Evolutionary conservation across 2,329 filamentous ascomycete species (phyloP).

Genomic region (Clonostachys chloroleuca): DNA sequence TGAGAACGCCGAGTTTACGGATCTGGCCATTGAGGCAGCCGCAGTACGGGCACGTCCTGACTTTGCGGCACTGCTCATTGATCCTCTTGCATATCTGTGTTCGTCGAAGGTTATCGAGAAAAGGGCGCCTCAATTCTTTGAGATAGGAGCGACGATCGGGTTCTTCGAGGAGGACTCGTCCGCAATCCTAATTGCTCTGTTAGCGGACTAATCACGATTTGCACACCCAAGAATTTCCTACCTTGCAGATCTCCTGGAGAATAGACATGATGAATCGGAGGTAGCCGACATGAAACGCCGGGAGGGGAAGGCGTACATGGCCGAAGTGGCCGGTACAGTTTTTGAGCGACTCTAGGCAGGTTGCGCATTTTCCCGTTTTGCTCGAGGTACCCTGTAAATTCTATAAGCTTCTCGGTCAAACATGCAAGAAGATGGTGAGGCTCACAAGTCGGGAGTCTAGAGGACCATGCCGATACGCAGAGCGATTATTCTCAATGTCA

Average conservation of each 20-base stretch:
- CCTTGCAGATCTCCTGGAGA: constrained; percentile 92
- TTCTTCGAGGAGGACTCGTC: constrained; percentile 77
- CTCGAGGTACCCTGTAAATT: constrained; percentile 68
- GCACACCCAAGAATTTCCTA: constrained; percentile 11
- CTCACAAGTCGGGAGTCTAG: constrained; percentile 75
- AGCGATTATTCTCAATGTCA: constrained; percentile 77
- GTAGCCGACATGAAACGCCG: constrained; percentile 94
- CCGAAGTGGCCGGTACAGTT: constrained; percentile 95
- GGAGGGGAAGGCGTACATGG: constrained; percentile 83
- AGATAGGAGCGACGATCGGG: constrained; percentile 72
- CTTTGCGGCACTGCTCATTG: constrained; percentile 85
- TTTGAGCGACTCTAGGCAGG: constrained; percentile 76
- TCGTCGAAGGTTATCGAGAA: constrained; percentile 81
- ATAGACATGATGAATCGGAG: constrained; percentile 90
- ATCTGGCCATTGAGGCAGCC: constrained; percentile 83
- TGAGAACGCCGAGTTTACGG: constrained; percentile 86
- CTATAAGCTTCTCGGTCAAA: constrained; percentile 1
- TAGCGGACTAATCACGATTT: not conserved
- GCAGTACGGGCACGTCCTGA: constrained; percentile 77
- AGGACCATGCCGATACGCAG: constrained; percentile 75
- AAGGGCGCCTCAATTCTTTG: constrained; percentile 74
- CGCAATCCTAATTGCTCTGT: constrained; percentile 57
- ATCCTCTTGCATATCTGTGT: constrained; percentile 84
- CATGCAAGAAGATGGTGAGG: not conserved
- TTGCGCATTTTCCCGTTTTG: constrained; percentile 75